Percentiles rank a stretch among this genome's conserved stretches.
Conservation (phyloP, 768 basidiomycete species). For the Porpolomopsis calyptriformis region DNA sequence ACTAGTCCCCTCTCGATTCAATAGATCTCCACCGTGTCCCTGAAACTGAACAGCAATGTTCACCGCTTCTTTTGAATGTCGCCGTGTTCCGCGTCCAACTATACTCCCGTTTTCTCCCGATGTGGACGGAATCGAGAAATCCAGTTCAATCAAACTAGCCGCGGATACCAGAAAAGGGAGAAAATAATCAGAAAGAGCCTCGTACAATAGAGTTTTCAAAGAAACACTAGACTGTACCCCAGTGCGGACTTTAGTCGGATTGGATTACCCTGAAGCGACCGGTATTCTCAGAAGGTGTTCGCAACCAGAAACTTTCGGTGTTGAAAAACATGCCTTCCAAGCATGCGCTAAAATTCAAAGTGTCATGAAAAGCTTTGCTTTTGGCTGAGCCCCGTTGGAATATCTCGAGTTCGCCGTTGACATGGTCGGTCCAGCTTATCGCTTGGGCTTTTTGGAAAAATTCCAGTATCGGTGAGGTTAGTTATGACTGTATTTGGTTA, state of each 20-base stretch:
- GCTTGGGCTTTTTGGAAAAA: not conserved
- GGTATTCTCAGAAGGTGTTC: not conserved
- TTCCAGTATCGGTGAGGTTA: not conserved
- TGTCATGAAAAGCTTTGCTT: constrained; percentile 1
- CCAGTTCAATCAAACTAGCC: not conserved
- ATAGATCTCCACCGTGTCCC: not conserved
- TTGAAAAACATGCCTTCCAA: not conserved
- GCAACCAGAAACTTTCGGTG: constrained; percentile 1
- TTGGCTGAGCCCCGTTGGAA: not conserved
- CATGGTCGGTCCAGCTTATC: not conserved
- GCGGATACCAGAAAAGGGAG: not conserved
- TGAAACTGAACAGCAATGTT: not conserved
- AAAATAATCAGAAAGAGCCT: too few species aligned
- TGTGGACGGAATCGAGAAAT: not conserved
- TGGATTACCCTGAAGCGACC: too few species aligned
- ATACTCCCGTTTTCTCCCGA: not conserved
- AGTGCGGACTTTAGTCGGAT: not conserved
- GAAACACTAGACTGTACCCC: not conserved
- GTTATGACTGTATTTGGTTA: not conserved
- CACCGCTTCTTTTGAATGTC: not conserved
- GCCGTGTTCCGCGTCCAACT: not conserved
- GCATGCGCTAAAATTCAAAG: not conserved
- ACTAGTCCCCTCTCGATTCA: too few species aligned
- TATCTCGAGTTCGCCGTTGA: not conserved
- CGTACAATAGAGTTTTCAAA: not conserved